Conservation (phyloP, 2,329 filamentous ascomycete species). For the Myriosclerotinia scirpicola region DNA sequence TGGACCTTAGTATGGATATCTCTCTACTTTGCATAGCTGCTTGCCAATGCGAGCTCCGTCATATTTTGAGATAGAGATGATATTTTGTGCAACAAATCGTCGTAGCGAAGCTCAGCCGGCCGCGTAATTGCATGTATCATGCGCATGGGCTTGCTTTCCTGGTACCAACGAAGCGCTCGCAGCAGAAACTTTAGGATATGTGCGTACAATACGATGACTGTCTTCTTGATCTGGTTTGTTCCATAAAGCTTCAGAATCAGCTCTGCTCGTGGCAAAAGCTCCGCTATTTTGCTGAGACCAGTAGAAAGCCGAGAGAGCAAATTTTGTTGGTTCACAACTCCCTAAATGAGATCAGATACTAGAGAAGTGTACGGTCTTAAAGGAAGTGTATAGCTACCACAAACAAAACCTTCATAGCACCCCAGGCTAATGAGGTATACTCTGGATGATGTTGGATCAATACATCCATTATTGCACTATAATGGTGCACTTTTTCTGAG, state of each 20-base stretch:
- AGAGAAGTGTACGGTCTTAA: no score
- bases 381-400: no score
- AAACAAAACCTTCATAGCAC: no score
- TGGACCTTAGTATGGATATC: not conserved
- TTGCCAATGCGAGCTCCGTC: not conserved
- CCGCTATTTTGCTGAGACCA: not conserved
- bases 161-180: slow-evolving; percentile 37
- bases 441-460: no score
- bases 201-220: slow-evolving; percentile 34
- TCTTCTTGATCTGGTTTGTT: slow-evolving; percentile 4
- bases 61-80: not conserved
- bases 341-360: no score
- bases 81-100: not conserved
- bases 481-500: no score
- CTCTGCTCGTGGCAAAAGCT: not conserved
- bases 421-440: no score
- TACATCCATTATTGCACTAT: no score
- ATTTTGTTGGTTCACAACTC: no score
- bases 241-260: not conserved
- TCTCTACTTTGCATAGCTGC: not conserved
- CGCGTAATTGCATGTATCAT: not conserved
- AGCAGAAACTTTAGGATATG: slow-evolving; percentile 37
- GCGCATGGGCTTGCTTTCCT: slow-evolving; percentile 28
- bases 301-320: not conserved
- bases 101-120: not conserved